Percentiles rank a stretch among this genome's conserved stretches.
phyloP scores from a whole-genome alignment of 1,284 basidiomycete species.

The Cryptococcus depauperatus region DNA sequence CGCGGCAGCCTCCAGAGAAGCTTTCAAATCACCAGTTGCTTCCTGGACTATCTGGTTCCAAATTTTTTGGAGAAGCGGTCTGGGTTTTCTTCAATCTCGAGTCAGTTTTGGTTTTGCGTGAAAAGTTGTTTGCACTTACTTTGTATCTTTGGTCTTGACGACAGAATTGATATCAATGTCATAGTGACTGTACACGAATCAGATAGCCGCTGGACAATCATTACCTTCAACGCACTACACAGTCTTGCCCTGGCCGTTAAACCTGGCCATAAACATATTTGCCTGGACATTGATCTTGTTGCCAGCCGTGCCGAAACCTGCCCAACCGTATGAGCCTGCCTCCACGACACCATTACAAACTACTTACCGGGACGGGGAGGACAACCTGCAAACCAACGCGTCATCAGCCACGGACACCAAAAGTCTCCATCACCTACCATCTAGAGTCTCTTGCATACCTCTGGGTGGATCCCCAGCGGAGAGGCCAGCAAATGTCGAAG shows the following conservation, averaged over 20 bases:
- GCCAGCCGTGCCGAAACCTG: conserved; percentile 34
- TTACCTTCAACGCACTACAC: conserved; percentile 17
- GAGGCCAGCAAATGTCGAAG: conserved; percentile 3
- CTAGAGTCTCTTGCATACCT: conserved; percentile 13
- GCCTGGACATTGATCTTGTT: conserved; percentile 31
- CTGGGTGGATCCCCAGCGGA: not conserved
- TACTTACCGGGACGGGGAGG: conserved; percentile 14
- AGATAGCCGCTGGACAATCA: not conserved
- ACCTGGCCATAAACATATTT: conserved; percentile 38
- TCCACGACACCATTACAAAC: not conserved
- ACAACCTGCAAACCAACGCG: conserved; percentile 8
- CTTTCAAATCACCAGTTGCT: conserved; percentile 27
- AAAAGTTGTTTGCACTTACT: conserved; percentile 14
- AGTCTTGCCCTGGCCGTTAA: conserved; percentile 24
- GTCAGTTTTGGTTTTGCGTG: not conserved
- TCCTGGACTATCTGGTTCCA: conserved; percentile 28
- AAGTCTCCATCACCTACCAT: conserved; percentile 9
- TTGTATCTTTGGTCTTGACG: conserved; percentile 33
- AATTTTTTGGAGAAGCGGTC: conserved; percentile 30
- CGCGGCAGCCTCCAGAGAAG: conserved; percentile 30
- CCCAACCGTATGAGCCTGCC: not conserved
- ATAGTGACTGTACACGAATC: conserved; percentile 30
- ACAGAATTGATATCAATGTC: conserved; percentile 41
- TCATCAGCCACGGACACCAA: not conserved
- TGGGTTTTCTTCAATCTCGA: conserved; percentile 29